Evolutionary conservation across 257 asterid genomes (phyloP).

Genomic region (Solanum commersonii): DNA sequence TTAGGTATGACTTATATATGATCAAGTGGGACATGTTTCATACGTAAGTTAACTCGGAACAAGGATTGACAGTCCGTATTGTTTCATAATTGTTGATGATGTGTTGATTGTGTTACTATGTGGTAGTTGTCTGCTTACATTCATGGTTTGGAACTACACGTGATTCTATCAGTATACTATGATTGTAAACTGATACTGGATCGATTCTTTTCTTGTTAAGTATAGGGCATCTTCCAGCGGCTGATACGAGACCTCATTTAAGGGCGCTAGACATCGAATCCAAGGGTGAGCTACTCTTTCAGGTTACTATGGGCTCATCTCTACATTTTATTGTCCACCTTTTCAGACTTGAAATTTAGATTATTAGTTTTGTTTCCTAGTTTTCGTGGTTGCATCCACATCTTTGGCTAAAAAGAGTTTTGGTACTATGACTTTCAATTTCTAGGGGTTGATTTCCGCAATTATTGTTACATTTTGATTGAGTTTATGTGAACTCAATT

Average conservation of each 20-base stretch:
- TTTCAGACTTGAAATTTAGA: background rate
- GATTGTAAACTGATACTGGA: no score
- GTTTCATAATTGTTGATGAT: background rate
- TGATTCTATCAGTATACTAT: background rate
- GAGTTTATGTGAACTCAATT: background rate
- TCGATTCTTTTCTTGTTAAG: background rate
- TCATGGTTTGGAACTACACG: background rate
- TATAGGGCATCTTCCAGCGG: background rate
- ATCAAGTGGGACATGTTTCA: background rate
- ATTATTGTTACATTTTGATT: background rate
- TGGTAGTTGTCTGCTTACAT: background rate
- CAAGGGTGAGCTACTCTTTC: background rate
- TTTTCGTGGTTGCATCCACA: background rate
- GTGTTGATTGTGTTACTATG: background rate
- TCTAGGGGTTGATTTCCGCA: background rate
- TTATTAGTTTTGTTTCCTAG: background rate
- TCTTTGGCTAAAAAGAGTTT: background rate
- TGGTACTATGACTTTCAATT: background rate
- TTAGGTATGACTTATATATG: background rate
- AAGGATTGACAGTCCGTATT: background rate
- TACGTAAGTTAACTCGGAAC: background rate
- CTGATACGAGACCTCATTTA: background rate
- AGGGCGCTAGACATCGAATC: background rate
- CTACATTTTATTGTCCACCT: background rate
- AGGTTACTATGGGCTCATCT: background rate